Evolutionary conservation across 2,329 filamentous ascomycete species (phyloP).

Genomic region (Trichoderma endophyticum): DNA sequence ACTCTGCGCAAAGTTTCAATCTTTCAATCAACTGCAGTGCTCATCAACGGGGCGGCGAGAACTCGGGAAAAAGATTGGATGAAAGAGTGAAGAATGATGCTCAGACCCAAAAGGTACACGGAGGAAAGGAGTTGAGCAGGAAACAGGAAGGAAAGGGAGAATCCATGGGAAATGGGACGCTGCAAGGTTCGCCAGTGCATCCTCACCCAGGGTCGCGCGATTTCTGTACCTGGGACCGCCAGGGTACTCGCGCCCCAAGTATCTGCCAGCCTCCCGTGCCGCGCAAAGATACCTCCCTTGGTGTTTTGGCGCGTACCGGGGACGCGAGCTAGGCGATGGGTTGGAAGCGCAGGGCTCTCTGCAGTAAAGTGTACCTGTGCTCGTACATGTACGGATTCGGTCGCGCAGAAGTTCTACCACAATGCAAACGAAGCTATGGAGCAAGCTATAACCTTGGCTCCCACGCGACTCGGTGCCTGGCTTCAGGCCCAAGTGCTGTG

Average conservation of each 20-base stretch:
- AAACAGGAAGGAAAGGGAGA: slow-evolving; percentile 9
- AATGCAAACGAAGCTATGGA: slow-evolving; percentile 14
- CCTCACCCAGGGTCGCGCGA: slow-evolving; percentile 2
- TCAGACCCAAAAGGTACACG: neutral
- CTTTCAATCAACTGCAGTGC: too few species aligned
- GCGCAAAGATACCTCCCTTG: neutral
- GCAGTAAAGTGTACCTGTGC: neutral
- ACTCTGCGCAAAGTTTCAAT: neutral
- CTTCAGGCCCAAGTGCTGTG: neutral
- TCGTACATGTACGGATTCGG: neutral
- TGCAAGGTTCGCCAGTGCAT: slow-evolving; percentile 1
- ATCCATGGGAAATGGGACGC: slow-evolving; percentile 8
- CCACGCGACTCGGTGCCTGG: slow-evolving; percentile 5
- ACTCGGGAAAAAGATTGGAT: neutral
- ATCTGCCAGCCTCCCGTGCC: neutral
- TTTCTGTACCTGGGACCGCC: neutral
- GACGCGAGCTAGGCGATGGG: neutral
- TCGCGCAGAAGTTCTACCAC: neutral
- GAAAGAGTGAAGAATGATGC: neutral
- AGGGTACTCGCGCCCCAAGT: neutral
- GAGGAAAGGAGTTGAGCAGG: slow-evolving; percentile 5
- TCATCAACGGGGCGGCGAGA: neutral
- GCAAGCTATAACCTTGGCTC: slow-evolving; percentile 1
- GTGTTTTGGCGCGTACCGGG: slow-evolving; percentile 1
- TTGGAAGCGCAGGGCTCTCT: slow-evolving; percentile 1